Conservation (phyloP, 257 asterid genomes). For the Henckelia pumila region DNA sequence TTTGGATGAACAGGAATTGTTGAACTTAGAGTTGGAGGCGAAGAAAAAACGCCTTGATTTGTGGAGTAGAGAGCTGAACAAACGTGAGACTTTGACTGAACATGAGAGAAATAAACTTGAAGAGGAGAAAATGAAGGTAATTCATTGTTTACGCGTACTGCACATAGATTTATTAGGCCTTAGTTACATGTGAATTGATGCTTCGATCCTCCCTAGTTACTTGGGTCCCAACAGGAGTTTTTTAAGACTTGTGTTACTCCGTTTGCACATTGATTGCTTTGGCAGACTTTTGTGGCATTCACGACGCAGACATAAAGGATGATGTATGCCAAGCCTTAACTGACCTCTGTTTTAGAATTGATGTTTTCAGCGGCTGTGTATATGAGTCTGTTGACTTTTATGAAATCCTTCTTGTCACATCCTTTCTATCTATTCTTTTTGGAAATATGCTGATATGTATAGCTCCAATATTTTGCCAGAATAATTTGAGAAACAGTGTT, state of each 20-base stretch:
- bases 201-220: not conserved
- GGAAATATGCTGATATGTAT: too few relatives aligned
- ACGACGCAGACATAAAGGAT: not conserved
- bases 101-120: conserved; percentile 81
- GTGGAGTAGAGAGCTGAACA: conserved; percentile 79
- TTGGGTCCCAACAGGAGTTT: not conserved
- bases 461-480: conserved; percentile 39
- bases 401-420: not conserved
- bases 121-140: conserved; percentile 73
- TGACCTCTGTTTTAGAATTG: not conserved
- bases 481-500: conserved; percentile 59
- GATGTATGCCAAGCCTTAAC: not conserved
- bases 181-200: conserved; percentile 8
- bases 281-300: not conserved
- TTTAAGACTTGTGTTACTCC: not conserved
- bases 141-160: not conserved
- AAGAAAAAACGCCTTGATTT: conserved; percentile 62
- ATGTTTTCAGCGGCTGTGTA: not conserved
- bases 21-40: too few relatives aligned
- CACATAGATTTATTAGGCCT: not conserved
- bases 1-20: conserved; percentile 72
- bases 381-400: not conserved
- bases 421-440: not conserved
- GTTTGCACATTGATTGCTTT: not conserved
- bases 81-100: conserved; percentile 72